Percentiles rank a stretch among this genome's conserved stretches.
phyloP scores from a whole-genome alignment of 441 rosid genomes.

The Aquilaria agallochum region DNA sequence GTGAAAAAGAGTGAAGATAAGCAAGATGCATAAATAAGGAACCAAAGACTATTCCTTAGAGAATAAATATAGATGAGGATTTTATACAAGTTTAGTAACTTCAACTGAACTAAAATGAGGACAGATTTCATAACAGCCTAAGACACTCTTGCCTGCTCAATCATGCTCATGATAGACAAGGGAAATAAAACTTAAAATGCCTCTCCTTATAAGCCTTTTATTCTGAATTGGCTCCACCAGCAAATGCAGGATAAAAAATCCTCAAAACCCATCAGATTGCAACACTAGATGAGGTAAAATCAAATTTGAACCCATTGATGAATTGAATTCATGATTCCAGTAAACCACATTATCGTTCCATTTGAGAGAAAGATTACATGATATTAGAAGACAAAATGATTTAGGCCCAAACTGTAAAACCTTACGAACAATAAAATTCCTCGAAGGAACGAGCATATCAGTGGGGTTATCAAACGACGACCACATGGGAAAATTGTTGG shows the following conservation, averaged over 20 bases:
- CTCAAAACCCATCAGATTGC: conserved; percentile 45
- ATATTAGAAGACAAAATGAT: conserved; percentile 39
- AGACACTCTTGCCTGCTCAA: too few species aligned
- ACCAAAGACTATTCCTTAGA: too few species aligned
- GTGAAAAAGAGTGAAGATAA: too few species aligned
- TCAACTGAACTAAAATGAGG: too few species aligned
- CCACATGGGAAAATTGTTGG: conserved; percentile 43
- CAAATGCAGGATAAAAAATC: conserved; percentile 29
- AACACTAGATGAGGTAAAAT: conserved; percentile 42
- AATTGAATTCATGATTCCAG: conserved; percentile 56
- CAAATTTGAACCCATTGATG: conserved; percentile 39
- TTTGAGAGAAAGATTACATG: conserved; percentile 48
- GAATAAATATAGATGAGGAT: too few species aligned
- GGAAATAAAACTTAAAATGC: too few species aligned
- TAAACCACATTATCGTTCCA: conserved; percentile 49
- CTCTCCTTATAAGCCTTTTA: too few species aligned
- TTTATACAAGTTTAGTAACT: too few species aligned
- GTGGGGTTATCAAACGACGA: conserved; percentile 63
- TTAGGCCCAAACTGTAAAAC: conserved; percentile 45
- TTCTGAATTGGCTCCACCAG: conserved; percentile 7
- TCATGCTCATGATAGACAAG: too few species aligned
- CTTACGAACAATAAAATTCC: conserved; percentile 43
- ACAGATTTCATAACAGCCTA: too few species aligned
- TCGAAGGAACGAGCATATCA: conserved; percentile 57
- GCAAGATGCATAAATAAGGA: too few species aligned